Evolutionary conservation across 2,329 filamentous ascomycete genomes (phyloP).

Genomic region (Apiospora marii): DNA sequence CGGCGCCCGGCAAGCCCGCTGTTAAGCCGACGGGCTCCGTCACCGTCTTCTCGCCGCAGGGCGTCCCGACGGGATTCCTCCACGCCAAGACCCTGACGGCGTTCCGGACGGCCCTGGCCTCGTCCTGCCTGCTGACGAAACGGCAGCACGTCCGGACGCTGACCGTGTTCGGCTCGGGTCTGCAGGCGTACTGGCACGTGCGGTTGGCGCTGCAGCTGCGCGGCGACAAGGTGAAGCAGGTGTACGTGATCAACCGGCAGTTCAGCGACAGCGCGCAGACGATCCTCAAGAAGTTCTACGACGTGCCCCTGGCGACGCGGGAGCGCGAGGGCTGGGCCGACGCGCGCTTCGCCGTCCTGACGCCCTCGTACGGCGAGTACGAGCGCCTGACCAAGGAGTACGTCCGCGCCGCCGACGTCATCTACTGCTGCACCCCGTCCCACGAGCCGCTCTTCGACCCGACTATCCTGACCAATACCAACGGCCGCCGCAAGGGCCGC

Average conservation of each 20-base stretch:
- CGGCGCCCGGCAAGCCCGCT: constrained; percentile 40
- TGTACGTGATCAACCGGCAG: constrained; percentile 83
- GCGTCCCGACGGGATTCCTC: constrained; percentile 71
- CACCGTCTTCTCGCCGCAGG: constrained; percentile 70
- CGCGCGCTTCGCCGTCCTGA: constrained; percentile 73
- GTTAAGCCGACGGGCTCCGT: constrained; percentile 70
- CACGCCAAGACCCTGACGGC: constrained; percentile 79
- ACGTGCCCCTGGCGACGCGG: constrained; percentile 53
- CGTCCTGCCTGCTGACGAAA: constrained; percentile 69
- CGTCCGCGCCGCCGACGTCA: constrained; percentile 76
- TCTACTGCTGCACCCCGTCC: constrained; percentile 89
- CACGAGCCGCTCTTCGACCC: constrained; percentile 77
- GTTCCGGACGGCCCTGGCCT: constrained; percentile 80
- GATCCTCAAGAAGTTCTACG: constrained; percentile 58
- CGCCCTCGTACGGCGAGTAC: constrained; percentile 74
- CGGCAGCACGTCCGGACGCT: constrained; percentile 77
- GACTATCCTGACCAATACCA: constrained; percentile 73
- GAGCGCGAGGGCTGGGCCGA: constrained; percentile 67
- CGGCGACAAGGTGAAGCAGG: constrained; percentile 73
- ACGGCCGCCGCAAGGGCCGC: constrained; percentile 73
- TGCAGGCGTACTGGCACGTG: constrained; percentile 95
- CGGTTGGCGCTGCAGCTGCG: constrained; percentile 81
- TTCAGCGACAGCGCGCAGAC: constrained; percentile 66
- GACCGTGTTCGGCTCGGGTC: constrained; percentile 85
- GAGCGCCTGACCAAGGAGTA: constrained; percentile 73